phyloP scores from a whole-genome alignment of 768 basidiomycete species.

The Daedaleopsis nitida region DNA sequence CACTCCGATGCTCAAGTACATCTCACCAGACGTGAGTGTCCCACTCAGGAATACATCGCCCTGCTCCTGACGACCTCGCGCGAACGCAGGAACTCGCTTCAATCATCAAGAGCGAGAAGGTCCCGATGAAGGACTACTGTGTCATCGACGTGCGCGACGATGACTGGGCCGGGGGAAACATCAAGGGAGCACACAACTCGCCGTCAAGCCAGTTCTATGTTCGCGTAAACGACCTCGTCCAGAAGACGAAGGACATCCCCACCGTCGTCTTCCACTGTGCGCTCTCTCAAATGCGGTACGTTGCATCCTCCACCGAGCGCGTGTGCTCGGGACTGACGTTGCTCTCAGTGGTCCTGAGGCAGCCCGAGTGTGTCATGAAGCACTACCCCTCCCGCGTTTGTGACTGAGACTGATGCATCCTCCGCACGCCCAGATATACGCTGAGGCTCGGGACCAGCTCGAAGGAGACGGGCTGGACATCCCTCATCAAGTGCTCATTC shows the following conservation, averaged over 20 bases:
- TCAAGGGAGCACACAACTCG: conserved; percentile 60
- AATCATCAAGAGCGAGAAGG: conserved; percentile 67
- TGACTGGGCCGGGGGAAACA: conserved; percentile 79
- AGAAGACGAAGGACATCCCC: conserved; percentile 60
- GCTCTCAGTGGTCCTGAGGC: conserved; percentile 70
- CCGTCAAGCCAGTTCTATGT: conserved; percentile 64
- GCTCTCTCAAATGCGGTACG: conserved; percentile 75
- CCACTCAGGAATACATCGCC: background rate
- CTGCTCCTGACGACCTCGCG: background rate
- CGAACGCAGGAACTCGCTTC: conserved; percentile 61
- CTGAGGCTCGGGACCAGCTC: conserved; percentile 56
- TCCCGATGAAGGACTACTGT: conserved; percentile 64
- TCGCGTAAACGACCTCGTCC: conserved; percentile 59
- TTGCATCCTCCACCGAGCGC: conserved; percentile 6
- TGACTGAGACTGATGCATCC: background rate
- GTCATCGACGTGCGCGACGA: conserved; percentile 87
- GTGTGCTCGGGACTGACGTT: conserved; percentile 2
- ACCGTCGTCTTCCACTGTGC: conserved; percentile 78
- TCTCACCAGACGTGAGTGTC: conserved; percentile 40
- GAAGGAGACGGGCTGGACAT: conserved; percentile 43
- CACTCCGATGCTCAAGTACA: conserved; percentile 38
- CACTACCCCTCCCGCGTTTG: background rate
- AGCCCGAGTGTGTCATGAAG: conserved; percentile 53
- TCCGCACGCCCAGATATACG: conserved; percentile 54
- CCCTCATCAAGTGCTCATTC: conserved; percentile 61